Conservation (phyloP, 2,329 filamentous ascomycete species). For the Fusarium napiforme region DNA sequence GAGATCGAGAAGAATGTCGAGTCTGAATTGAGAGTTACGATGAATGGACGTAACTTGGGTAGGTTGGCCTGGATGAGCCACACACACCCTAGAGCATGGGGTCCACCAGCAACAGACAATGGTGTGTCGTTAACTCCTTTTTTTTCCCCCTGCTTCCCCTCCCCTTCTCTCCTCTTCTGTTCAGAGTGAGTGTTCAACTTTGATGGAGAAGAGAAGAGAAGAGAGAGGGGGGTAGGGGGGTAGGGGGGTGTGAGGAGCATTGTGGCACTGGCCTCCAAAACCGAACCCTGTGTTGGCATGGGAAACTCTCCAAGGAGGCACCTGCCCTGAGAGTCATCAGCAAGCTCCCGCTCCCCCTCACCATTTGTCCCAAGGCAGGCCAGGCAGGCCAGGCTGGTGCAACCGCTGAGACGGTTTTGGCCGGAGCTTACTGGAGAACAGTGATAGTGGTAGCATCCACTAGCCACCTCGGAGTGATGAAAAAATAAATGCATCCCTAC, state of each 20-base stretch:
- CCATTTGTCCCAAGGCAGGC: neutral
- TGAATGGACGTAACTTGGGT: constrained; percentile 29
- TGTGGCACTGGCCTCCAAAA: constrained; percentile 7
- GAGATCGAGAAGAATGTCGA: constrained; percentile 47
- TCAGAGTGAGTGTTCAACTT: neutral
- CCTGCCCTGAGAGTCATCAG: constrained; percentile 37
- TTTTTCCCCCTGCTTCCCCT: neutral
- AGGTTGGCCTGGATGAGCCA: constrained; percentile 31
- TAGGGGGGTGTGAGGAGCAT: constrained; percentile 1
- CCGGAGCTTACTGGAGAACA: constrained; percentile 6
- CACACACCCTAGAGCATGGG: constrained; percentile 25
- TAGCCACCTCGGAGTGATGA: neutral
- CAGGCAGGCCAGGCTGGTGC: constrained; percentile 11
- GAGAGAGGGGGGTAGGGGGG: neutral
- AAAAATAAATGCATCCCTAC: neutral
- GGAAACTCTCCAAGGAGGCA: constrained; percentile 28
- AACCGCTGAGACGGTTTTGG: constrained; percentile 32
- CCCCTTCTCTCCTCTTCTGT: constrained; percentile 1
- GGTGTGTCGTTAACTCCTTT: constrained; percentile 19
- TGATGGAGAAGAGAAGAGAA: neutral
- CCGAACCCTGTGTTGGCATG: constrained; percentile 12
- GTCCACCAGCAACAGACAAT: constrained; percentile 20
- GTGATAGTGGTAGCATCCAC: neutral
- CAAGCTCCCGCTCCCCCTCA: constrained; percentile 35
- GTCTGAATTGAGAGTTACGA: constrained; percentile 32